These are phyloP conservation scores for Ceratocystis papillata DNA, from an alignment of 2,329 filamentous ascomycete species.

Conservation along the genomic window DNA sequence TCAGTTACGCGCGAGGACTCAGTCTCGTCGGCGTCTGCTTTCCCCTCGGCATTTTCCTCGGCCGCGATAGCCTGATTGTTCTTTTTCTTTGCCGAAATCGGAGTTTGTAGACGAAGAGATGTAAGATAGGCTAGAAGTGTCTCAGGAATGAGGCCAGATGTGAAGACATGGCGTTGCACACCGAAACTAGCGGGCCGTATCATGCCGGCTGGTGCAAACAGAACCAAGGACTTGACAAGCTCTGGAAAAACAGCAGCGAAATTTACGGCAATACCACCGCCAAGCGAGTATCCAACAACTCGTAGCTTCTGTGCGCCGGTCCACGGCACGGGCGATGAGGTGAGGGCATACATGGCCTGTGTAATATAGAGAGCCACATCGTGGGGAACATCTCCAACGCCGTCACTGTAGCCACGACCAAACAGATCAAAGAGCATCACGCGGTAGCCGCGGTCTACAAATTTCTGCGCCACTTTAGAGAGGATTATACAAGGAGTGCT, in stretches of 20 bases:
- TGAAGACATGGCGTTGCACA: conserved; percentile 42
- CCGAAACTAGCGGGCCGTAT: conserved; percentile 49
- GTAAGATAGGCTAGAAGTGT: conserved; percentile 41
- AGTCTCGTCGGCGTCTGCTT: conserved; percentile 6
- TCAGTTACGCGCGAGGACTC: conserved; percentile 26
- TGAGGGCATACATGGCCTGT: conserved; percentile 59
- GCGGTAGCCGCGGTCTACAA: conserved; percentile 59
- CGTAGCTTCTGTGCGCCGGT: conserved; percentile 48
- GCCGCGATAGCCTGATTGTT: conserved; percentile 6
- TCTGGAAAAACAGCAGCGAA: conserved; percentile 64
- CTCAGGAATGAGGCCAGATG: conserved; percentile 45
- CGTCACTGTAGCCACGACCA: conserved; percentile 56
- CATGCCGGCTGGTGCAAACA: conserved; percentile 70
- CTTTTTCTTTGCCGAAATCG: conserved; percentile 37
- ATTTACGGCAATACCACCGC: conserved; percentile 64
- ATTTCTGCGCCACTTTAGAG: conserved; percentile 51
- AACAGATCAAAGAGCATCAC: conserved; percentile 74
- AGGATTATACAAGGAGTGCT: conserved; percentile 70
- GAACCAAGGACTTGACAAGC: conserved; percentile 57
- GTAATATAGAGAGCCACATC: conserved; percentile 62
- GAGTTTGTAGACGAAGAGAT: conserved; percentile 39
- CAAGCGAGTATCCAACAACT: conserved; percentile 70
- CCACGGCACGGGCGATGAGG: conserved; percentile 61
- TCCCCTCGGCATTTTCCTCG: background rate
- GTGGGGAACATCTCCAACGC: conserved; percentile 55